These are phyloP conservation scores for Cladophialophora immunda DNA, from an alignment of 2,329 filamentous ascomycete species.

Conservation along the genomic window DNA sequence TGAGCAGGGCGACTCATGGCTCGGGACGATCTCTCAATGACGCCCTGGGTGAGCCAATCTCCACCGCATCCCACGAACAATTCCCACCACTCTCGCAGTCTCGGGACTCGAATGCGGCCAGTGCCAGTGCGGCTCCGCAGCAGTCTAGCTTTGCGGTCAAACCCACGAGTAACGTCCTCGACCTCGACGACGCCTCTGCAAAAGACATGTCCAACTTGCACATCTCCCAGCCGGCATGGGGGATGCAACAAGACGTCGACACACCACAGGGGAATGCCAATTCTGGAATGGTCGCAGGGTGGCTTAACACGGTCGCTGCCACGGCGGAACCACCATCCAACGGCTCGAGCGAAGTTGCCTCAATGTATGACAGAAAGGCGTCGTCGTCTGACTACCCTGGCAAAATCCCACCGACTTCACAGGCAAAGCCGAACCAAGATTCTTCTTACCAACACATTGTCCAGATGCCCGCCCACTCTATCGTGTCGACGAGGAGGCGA, in stretches of 20 bases:
- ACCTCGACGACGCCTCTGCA: slow-evolving; percentile 12
- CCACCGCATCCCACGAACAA: slow-evolving; percentile 19
- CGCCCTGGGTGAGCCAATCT: slow-evolving; percentile 26
- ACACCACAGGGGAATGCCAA: neutral
- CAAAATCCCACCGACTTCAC: slow-evolving; percentile 16
- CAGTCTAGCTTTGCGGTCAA: neutral
- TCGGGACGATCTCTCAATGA: slow-evolving; percentile 18
- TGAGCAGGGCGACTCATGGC: neutral
- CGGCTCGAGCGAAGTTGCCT: slow-evolving; percentile 28
- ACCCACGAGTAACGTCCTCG: slow-evolving; percentile 19
- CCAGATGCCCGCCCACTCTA: slow-evolving; percentile 27
- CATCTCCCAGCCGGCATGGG: slow-evolving; percentile 12
- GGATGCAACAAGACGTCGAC: neutral
- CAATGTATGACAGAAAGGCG: slow-evolving; percentile 28
- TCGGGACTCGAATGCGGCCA: neutral
- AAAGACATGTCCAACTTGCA: slow-evolving; percentile 17
- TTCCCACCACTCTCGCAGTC: slow-evolving; percentile 22
- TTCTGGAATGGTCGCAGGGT: slow-evolving; percentile 16
- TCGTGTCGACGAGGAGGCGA: slow-evolving; percentile 25
- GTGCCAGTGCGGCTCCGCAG: neutral
- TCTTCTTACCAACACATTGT: slow-evolving; percentile 20
- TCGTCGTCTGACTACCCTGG: slow-evolving; percentile 12
- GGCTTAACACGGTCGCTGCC: slow-evolving; percentile 25
- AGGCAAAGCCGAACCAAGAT: neutral
- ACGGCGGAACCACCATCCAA: slow-evolving; percentile 19